These are phyloP conservation scores for Pseudonectria foliicola DNA, from an alignment of 2,329 filamentous ascomycete species.

Conservation along the genomic window DNA sequence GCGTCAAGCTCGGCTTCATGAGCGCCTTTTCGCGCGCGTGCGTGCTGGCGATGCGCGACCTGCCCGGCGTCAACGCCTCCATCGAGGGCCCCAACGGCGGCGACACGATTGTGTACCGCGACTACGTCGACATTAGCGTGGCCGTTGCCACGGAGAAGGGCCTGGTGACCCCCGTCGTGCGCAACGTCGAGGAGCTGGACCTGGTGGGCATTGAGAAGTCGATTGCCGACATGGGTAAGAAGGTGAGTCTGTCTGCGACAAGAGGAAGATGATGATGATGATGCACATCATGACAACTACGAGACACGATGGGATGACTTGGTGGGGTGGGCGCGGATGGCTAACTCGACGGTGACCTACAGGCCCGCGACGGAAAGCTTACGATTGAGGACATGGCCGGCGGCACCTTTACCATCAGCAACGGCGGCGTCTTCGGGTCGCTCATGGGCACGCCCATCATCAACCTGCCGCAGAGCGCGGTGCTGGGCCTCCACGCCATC, in stretches of 20 bases:
- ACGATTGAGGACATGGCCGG: conserved; percentile 99
- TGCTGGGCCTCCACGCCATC: conserved; percentile 90
- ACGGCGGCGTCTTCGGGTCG: conserved; percentile 93
- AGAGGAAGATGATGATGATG: too few relatives aligned
- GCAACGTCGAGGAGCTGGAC: conserved; percentile 85
- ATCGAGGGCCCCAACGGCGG: conserved; percentile 94
- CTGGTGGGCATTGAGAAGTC: conserved; percentile 82
- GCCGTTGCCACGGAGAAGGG: conserved; percentile 97
- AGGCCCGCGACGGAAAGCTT: conserved; percentile 88
- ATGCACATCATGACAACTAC: too few relatives aligned
- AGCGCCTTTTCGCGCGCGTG: conserved; percentile 89
- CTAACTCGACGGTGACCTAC: too few relatives aligned
- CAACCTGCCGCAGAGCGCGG: conserved; percentile 89
- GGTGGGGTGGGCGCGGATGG: too few relatives aligned
- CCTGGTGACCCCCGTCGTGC: conserved; percentile 90
- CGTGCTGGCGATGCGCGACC: conserved; percentile 85
- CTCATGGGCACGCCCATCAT: conserved; percentile 98
- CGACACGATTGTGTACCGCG: conserved; percentile 95
- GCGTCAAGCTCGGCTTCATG: conserved; percentile 99
- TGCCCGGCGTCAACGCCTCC: conserved; percentile 92
- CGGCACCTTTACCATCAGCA: conserved; percentile 96
- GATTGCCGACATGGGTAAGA: conserved; percentile 92
- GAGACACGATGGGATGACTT: too few relatives aligned
- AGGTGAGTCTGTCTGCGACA: conserved; percentile 51
- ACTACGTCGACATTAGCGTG: conserved; percentile 97